A percentile compares a stretch with the other conserved stretches of the same genome.
Evolutionary conservation across 2,329 filamentous ascomycete genomes (phyloP).

Genomic region (Aspergillus alliaceus): DNA sequence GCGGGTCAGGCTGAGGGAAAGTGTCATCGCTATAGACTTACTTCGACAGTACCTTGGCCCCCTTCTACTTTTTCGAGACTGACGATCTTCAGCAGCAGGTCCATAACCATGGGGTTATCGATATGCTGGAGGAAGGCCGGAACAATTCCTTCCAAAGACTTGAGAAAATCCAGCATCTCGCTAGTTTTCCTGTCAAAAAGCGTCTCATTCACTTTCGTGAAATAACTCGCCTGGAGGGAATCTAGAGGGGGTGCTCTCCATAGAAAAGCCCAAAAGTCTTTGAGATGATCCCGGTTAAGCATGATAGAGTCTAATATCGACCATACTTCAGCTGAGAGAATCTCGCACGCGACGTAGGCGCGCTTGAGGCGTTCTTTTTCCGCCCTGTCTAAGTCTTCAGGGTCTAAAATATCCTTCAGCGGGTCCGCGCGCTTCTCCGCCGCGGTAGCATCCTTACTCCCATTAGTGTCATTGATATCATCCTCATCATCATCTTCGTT

Average conservation of each 20-base stretch:
- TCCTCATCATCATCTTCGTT: conserved; percentile 54
- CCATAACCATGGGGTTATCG: conserved; percentile 98
- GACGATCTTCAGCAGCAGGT: conserved; percentile 93
- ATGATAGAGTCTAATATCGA: conserved; percentile 91
- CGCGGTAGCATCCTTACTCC: conserved; percentile 28
- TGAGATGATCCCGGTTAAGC: conserved; percentile 75
- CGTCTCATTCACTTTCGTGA: conserved; percentile 98
- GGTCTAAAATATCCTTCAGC: conserved; percentile 34
- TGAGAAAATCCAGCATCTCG: conserved; percentile 91
- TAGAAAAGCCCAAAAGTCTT: conserved; percentile 88
- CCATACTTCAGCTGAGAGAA: conserved; percentile 94
- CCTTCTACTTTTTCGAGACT: conserved; percentile 90
- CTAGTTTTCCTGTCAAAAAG: conserved; percentile 96
- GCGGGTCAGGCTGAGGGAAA: neutral
- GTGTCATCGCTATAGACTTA: conserved; percentile 45
- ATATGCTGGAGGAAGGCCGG: conserved; percentile 87
- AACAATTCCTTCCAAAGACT: conserved; percentile 77
- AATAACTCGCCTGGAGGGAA: conserved; percentile 92
- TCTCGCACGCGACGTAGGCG: conserved; percentile 88
- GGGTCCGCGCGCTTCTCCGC: conserved; percentile 40
- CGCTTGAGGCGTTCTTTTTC: conserved; percentile 93
- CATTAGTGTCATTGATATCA: conserved; percentile 35
- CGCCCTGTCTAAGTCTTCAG: conserved; percentile 63
- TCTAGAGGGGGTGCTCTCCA: conserved; percentile 82
- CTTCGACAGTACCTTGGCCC: conserved; percentile 90